Percentiles rank a stretch among this genome's conserved stretches.
These are phyloP conservation scores for Daedaleopsis sinensis DNA, from an alignment of 768 basidiomycete species.

Conservation along the genomic window DNA sequence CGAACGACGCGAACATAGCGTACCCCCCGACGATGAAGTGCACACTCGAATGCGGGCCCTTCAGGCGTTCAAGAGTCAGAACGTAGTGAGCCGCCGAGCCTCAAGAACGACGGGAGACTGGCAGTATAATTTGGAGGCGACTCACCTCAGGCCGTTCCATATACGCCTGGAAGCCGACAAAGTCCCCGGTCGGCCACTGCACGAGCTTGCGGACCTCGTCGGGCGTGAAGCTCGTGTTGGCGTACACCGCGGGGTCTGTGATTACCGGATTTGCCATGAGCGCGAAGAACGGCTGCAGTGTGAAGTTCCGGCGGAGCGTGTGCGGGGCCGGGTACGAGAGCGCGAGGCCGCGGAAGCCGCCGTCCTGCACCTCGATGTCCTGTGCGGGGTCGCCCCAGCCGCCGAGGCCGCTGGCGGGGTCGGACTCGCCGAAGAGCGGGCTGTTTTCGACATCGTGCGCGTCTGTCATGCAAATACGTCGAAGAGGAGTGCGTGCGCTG, in stretches of 20 bases:
- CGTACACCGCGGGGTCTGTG: conserved; percentile 24
- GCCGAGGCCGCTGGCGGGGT: conserved; percentile 29
- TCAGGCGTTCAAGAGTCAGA: no score
- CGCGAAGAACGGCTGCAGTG: conserved; percentile 33
- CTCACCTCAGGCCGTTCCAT: conserved; percentile 24
- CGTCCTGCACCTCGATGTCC: conserved; percentile 29
- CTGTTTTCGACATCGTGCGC: conserved; percentile 25
- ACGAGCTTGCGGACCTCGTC: conserved; percentile 29
- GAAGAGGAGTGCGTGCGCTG: not conserved
- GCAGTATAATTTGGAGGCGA: no score
- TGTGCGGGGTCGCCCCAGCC: conserved; percentile 30
- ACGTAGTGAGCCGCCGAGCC: no score
- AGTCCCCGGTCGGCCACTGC: conserved; percentile 34
- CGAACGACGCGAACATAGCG: conserved; percentile 1
- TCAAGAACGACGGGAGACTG: no score
- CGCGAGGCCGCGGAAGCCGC: conserved; percentile 31
- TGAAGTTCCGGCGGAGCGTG: conserved; percentile 37
- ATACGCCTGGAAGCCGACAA: conserved; percentile 33
- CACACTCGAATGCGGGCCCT: conserved; percentile 30
- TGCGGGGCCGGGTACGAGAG: conserved; percentile 38
- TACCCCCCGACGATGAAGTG: conserved; percentile 39
- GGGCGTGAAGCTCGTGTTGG: conserved; percentile 33
- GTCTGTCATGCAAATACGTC: conserved; percentile 15
- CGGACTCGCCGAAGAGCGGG: conserved; percentile 24
- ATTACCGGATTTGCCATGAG: conserved; percentile 13